Percentiles rank a stretch among this genome's conserved stretches.
phyloP scores from a whole-genome alignment of 2,329 filamentous ascomycete species.

The Penicillium polonicum region DNA sequence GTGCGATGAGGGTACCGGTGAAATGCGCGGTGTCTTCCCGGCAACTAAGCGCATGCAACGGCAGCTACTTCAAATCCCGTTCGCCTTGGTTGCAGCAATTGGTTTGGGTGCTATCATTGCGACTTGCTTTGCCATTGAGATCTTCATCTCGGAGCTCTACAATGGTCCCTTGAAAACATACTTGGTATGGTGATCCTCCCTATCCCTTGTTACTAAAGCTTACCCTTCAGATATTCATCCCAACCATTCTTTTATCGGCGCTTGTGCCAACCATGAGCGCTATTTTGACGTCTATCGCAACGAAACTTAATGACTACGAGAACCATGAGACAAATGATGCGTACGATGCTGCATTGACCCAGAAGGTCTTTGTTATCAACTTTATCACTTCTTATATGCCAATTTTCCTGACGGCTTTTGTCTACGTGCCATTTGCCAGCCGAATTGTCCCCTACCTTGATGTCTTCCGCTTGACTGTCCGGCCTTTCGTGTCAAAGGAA shows the following conservation, averaged over 20 bases:
- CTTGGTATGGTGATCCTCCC: conserved; percentile 56
- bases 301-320: conserved; percentile 75
- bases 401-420: conserved; percentile 85
- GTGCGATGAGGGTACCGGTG: conserved; percentile 79
- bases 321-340: conserved; percentile 89
- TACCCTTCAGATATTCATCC: conserved; percentile 69
- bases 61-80: conserved; percentile 84
- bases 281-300: conserved; percentile 78
- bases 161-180: conserved; percentile 84
- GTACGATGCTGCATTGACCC: conserved; percentile 79
- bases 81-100: conserved; percentile 72
- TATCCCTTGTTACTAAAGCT: conserved; percentile 6
- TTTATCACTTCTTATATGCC: conserved; percentile 96
- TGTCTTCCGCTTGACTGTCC: conserved; percentile 75
- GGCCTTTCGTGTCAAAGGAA: conserved; percentile 71
- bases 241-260: conserved; percentile 79
- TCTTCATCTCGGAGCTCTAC: conserved; percentile 95
- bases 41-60: conserved; percentile 73
- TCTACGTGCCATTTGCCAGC: conserved; percentile 90
- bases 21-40: conserved; percentile 74
- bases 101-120: conserved; percentile 84
- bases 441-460: conserved; percentile 85
- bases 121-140: conserved; percentile 88
- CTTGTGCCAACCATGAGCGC: conserved; percentile 77
- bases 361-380: conserved; percentile 96